Conservation (phyloP, 306 rosid genomes). For the Adenanthera pavonina region DNA sequence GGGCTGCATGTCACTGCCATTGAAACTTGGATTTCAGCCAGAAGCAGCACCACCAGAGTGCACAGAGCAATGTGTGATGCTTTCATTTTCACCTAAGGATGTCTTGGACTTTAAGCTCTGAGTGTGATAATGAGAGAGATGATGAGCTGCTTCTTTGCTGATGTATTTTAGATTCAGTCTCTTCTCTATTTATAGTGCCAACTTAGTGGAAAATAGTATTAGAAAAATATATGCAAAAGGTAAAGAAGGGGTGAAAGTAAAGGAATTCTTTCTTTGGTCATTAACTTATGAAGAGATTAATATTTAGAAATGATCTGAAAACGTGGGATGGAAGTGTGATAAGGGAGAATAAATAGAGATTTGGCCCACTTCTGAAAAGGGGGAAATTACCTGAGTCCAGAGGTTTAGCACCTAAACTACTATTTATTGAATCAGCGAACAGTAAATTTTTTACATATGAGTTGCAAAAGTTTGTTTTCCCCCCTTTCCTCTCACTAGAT, state of each 20-base stretch:
- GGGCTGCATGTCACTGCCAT: constrained; percentile 88
- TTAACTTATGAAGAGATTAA: neutral
- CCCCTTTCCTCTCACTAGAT: neutral
- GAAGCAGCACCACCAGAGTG: constrained; percentile 58
- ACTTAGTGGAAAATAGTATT: constrained; percentile 18
- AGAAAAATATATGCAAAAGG: neutral
- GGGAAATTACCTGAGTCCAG: constrained; percentile 10
- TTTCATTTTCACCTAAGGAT: constrained; percentile 64
- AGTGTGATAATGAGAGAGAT: constrained; percentile 21
- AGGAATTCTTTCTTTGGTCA: neutral
- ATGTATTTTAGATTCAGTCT: constrained; percentile 46
- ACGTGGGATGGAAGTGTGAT: constrained; percentile 20
- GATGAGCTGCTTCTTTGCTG: constrained; percentile 40
- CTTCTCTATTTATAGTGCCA: constrained; percentile 69
- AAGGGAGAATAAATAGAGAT: constrained; percentile 12
- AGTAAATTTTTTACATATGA: neutral
- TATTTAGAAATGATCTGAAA: constrained; percentile 12
- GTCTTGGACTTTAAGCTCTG: constrained; percentile 1
- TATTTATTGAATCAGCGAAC: constrained; percentile 31
- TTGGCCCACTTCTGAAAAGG: constrained; percentile 37
- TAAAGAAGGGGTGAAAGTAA: constrained; percentile 1
- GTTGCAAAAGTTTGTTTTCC: neutral
- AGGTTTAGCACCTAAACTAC: neutral
- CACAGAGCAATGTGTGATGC: constrained; percentile 60
- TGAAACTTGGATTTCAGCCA: constrained; percentile 55